Conservation (phyloP, 2,329 filamentous ascomycete genomes). For the Sarocladium strictum region DNA sequence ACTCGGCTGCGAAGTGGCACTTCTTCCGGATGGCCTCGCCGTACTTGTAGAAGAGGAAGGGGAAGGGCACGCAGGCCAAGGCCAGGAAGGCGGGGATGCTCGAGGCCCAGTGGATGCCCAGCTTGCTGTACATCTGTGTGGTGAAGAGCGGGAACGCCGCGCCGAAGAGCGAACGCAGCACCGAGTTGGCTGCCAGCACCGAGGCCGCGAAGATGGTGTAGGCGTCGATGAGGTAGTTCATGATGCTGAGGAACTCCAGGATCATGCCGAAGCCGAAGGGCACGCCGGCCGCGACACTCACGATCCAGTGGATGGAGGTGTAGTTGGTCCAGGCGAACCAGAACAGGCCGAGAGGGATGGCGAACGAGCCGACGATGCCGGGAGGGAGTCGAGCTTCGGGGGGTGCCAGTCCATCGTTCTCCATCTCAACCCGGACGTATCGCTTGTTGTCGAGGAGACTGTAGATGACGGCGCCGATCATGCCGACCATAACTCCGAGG, state of each 20-base stretch:
- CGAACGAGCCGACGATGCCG: constrained; percentile 47
- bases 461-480: constrained; percentile 45
- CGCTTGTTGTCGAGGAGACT: constrained; percentile 41
- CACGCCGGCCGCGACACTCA: constrained; percentile 28
- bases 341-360: constrained; percentile 51
- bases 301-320: constrained; percentile 46
- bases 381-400: constrained; percentile 53
- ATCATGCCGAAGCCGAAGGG: constrained; percentile 48
- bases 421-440: constrained; percentile 28
- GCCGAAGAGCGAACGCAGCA: constrained; percentile 63
- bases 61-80: constrained; percentile 61
- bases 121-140: constrained; percentile 39
- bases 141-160: constrained; percentile 66
- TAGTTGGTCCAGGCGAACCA: constrained; percentile 55
- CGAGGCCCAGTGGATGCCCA: constrained; percentile 67
- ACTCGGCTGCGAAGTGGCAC: constrained; percentile 11
- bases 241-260: constrained; percentile 52
- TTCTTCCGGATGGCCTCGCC: constrained; percentile 28
- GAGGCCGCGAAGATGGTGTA: constrained; percentile 68
- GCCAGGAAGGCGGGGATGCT: constrained; percentile 64
- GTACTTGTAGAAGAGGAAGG: constrained; percentile 65
- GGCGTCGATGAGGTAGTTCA: constrained; percentile 58
- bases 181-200: constrained; percentile 60
- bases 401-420: constrained; percentile 44
- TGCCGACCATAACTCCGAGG: constrained; percentile 53